Conservation (phyloP, 306 rosid species). For the Sechiopsis laciniata region DNA sequence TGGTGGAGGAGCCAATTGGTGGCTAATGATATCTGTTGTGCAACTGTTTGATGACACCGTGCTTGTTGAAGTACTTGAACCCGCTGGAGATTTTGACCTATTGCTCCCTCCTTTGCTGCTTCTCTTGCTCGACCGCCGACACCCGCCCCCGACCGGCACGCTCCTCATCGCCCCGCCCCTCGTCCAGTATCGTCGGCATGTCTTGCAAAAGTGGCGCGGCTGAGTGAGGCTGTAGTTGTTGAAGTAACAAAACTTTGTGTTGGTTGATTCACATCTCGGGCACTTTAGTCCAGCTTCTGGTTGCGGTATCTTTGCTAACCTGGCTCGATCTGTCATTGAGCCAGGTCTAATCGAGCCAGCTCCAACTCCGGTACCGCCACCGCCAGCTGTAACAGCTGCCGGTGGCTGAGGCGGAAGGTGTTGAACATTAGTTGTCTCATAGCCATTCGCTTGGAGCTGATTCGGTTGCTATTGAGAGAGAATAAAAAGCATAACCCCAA, state of each 20-base stretch:
- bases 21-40: conserved; percentile 33
- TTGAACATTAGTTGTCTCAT: conserved; percentile 26
- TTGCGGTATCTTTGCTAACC: conserved; percentile 51
- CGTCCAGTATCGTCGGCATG: conserved; percentile 86
- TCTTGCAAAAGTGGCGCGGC: conserved; percentile 86
- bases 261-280: conserved; percentile 71
- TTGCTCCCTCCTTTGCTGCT: conserved; percentile 31
- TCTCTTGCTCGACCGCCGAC: conserved; percentile 58
- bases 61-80: conserved; percentile 39
- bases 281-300: conserved; percentile 51
- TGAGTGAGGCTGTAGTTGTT: conserved; percentile 74
- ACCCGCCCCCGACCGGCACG: conserved; percentile 86
- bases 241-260: conserved; percentile 86
- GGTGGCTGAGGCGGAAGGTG: conserved; percentile 34
- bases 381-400: background rate
- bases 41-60: conserved; percentile 45
- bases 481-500: conserved; percentile 3
- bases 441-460: conserved; percentile 31
- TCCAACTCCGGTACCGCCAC: background rate
- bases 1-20: conserved; percentile 30
- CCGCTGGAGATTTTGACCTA: conserved; percentile 24
- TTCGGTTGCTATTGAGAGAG: conserved; percentile 29
- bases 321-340: conserved; percentile 67
- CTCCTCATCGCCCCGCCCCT: conserved; percentile 73
- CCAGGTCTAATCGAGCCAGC: conserved; percentile 43